Base-by-base conservation (phyloP, 2,329 filamentous ascomycete species). In the Neoscytalidium dimidiatum region DNA sequence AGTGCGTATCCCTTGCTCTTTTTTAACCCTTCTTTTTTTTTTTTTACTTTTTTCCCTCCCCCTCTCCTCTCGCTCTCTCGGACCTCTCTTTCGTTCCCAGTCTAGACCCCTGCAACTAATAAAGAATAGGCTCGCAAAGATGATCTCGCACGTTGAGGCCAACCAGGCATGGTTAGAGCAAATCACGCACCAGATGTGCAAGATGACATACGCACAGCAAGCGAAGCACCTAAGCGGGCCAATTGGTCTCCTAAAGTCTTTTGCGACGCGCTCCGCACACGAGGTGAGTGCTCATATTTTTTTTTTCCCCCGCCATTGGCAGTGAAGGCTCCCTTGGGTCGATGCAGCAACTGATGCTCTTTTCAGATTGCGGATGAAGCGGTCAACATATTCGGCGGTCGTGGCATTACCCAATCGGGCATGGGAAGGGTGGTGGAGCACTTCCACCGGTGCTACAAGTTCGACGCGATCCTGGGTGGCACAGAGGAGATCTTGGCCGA, bases 381-480 rank as follows among this genome's bases (percentile, higher is more conserved):
- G 2, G 89, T 92, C 4, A 92, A 95, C 74, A 94, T 96, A 73
- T 96, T 93, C 78, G 92, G 92, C 52, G 92, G 92, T 6, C 85
- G 92, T 63, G 92, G 88, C 3, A 78, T 96, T 8, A 96, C 92
- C 0, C 89, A 93, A 79, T 86, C 85, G 0, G 92, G 92, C 17
- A 96, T 96, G 92, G 92, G 92, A 53, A 85, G 86, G 60, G 84
- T 92, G 33, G 88, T 96, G 67, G 92, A 96, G 80, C 90, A 91
- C 84, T 95, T 95, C 80, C 87, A 94, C 77, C 84, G 91, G 52
- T 92, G 89, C 1, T 92, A 94, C 79, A 95, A 95, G 80, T 95
- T 83, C 65, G 81, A 83, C 73, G 81, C 81, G 3, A 83, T 83
- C 66, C 78, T 94, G 28, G 92, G 92, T 65, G 92, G 92, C 11